Conservation (phyloP, 805 yeast genomes). For the Cyberlindnera xishuangbannaensis region DNA sequence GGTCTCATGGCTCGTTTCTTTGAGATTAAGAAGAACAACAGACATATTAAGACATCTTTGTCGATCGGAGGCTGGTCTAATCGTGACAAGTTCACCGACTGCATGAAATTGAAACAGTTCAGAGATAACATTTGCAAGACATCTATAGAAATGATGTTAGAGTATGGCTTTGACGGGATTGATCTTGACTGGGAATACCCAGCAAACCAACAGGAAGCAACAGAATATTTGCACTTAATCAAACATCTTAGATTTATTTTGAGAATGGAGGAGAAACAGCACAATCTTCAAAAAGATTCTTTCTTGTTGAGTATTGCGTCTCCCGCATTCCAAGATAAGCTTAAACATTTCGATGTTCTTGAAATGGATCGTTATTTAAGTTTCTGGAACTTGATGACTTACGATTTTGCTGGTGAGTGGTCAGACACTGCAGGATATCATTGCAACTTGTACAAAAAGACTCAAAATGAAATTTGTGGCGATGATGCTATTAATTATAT, state of each 20-base stretch:
- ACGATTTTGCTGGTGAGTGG: slow-evolving; percentile 85
- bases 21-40: slow-evolving; percentile 36
- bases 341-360: slow-evolving; percentile 37
- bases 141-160: slow-evolving; percentile 39
- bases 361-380: slow-evolving; percentile 55
- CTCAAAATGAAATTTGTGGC: slow-evolving; percentile 39
- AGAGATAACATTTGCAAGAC: slow-evolving; percentile 44
- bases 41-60: slow-evolving; percentile 51
- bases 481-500: slow-evolving; percentile 44
- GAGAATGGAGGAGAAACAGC: slow-evolving; percentile 13
- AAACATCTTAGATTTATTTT: slow-evolving; percentile 34
- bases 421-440: slow-evolving; percentile 56
- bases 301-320: slow-evolving; percentile 66
- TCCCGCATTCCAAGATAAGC: slow-evolving; percentile 54
- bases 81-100: slow-evolving; percentile 42
- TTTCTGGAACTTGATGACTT: slow-evolving; percentile 87
- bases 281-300: slow-evolving; percentile 9
- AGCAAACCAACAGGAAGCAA: slow-evolving; percentile 37
- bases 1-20: slow-evolving; percentile 49
- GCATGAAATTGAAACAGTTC: slow-evolving; percentile 32
- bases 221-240: slow-evolving; percentile 38
- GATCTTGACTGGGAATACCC: slow-evolving; percentile 98
- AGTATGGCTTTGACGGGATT: slow-evolving; percentile 77
- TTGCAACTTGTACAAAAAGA: slow-evolving; percentile 46
- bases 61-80: slow-evolving; percentile 83